Evolutionary conservation across 176 grass and related monocot genomes (phyloP), one percentile per base, ranked within the genome.

Genomic region (Cenchrus fungigraminus): DNA sequence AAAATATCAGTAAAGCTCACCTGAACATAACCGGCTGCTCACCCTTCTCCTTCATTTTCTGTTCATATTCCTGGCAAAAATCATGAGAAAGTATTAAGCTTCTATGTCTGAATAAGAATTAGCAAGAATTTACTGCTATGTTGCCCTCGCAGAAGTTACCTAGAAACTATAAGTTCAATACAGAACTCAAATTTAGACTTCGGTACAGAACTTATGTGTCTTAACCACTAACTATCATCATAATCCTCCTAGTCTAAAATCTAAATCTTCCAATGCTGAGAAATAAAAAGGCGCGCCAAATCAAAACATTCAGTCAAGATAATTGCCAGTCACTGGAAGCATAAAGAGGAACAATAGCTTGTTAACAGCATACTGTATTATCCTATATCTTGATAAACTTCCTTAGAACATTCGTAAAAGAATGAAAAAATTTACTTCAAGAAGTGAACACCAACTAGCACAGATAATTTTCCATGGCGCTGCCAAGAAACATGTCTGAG

Each of bases 1-100:
- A 71, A 34, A 34, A 74, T 56, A 73, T 31, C 42, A 73, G 76
- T 65, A 91, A 72, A 81, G 44, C 80, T 85, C 49, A 99, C 97
- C 97, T 88, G 82, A 99, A 99, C 97, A 99, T 99, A 79, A 99
- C 85, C 32, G 97, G 97, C 58, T 89, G 86, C 65, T 99, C 97
- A 56, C 97, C 97, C 87, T 99, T 99, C 68, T 96, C 97, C 77
- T 88, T 95, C 94, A 96, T 88, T 90, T 99, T 99, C 1, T 96
- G 86, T 89, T 94, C 97, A 81, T 99, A 99, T 88, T 99, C 97
- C 97, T 99, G 78, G 57, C 28, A 82, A 58, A 89, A 25, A 82
- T 66, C 57, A 82, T 42, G 45, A 87, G 8, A 82, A 80, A 64
- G 55, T 56, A 79, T 79, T 83, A 11, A 86, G 42, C 25, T 67